A percentile compares a stretch with the other conserved stretches of the same genome.
Evolutionary conservation across 495 filamentous ascomycete genomes (phyloP).

Genomic region (Daldinia grandis): DNA sequence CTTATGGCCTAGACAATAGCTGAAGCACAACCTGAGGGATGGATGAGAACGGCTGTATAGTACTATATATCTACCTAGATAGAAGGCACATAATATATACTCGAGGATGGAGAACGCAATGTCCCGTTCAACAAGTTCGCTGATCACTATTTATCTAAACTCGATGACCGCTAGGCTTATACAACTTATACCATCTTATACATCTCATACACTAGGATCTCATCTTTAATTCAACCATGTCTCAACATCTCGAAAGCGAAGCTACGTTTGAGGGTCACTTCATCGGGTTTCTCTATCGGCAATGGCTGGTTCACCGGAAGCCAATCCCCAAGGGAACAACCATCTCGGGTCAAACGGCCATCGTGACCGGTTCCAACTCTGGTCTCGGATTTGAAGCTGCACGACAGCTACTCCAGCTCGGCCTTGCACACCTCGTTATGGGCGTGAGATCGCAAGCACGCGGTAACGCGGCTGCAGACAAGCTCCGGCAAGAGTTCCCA

Average conservation of each 20-base stretch:
- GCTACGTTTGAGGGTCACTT: conserved; percentile 27
- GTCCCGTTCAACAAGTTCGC: neutral
- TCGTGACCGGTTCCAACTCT: conserved; percentile 65
- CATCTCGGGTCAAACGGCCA: conserved; percentile 53
- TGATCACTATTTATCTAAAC: neutral
- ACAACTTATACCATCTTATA: neutral
- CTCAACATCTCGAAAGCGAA: conserved; percentile 28
- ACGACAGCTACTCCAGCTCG: conserved; percentile 56
- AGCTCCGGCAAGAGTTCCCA: conserved; percentile 49
- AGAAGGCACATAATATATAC: neutral
- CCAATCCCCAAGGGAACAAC: conserved; percentile 32
- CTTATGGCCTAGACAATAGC: neutral
- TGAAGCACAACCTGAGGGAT: neutral
- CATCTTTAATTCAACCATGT: conserved; percentile 25
- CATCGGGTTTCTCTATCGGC: conserved; percentile 38
- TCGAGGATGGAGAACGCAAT: neutral
- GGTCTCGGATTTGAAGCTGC: conserved; percentile 64
- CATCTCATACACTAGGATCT: neutral
- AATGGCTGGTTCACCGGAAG: conserved; percentile 38
- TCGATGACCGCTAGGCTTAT: neutral
- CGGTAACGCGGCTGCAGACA: conserved; percentile 54
- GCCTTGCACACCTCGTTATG: conserved; percentile 59
- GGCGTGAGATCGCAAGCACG: conserved; percentile 59
- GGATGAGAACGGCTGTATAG: neutral
- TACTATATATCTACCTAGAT: neutral